These are phyloP conservation scores for Coemansia sp. DNA, from an alignment of 192 early-diverging fungal genomes.

Conservation along the genomic window DNA sequence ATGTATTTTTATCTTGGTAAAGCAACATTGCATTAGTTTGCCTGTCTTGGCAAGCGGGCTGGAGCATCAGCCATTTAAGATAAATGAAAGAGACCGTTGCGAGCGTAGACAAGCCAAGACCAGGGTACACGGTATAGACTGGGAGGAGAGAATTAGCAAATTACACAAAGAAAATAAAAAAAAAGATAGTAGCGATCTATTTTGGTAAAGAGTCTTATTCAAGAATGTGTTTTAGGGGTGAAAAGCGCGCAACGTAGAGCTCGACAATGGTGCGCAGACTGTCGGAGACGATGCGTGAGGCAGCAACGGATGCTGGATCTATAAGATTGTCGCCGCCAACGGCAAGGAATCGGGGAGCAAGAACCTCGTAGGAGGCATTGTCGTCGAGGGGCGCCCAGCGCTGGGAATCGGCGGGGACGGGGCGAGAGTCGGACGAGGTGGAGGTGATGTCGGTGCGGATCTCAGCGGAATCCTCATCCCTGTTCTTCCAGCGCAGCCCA, in stretches of 20 bases:
- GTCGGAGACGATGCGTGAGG: conserved; percentile 1
- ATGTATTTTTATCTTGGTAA: no score
- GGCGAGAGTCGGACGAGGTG: conserved; percentile 15
- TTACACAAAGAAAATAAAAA: not conserved
- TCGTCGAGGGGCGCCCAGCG: conserved; percentile 48
- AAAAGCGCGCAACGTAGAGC: conserved; percentile 32
- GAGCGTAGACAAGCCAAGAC: no score
- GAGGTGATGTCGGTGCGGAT: conserved; percentile 5
- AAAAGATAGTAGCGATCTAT: not conserved
- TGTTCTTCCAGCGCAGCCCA: conserved; percentile 53
- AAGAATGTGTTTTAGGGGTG: conserved; percentile 33
- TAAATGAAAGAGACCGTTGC: no score
- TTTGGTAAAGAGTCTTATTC: conserved; percentile 29
- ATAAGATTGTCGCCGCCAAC: conserved; percentile 67
- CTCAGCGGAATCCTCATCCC: conserved; percentile 3
- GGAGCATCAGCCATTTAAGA: no score
- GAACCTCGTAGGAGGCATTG: conserved; percentile 48
- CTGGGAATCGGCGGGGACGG: conserved; percentile 13
- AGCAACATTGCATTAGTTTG: no score
- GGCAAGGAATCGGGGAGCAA: conserved; percentile 62
- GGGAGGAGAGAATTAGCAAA: no score
- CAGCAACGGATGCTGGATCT: not conserved
- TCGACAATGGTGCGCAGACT: conserved; percentile 24
- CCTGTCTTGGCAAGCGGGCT: no score
- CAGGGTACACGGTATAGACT: no score